phyloP scores from a whole-genome alignment of 1,284 basidiomycete species.

The Amylostereum areolatum region DNA sequence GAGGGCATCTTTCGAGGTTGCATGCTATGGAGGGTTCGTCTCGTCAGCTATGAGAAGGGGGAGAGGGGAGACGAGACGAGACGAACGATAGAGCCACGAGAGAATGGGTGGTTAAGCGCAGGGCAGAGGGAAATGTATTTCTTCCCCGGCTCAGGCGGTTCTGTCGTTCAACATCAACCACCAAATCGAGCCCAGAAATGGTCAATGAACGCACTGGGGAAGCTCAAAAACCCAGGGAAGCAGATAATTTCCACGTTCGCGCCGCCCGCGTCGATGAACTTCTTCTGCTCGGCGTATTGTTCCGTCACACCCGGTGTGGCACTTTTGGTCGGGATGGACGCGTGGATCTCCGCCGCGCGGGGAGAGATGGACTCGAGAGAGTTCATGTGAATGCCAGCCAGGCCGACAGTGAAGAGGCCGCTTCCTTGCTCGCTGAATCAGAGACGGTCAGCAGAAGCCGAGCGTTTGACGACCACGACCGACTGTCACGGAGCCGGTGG shows the following conservation, averaged over 20 bases:
- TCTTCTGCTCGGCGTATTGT: slow-evolving; percentile 20
- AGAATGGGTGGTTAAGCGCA: slow-evolving; percentile 18
- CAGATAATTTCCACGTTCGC: slow-evolving; percentile 15
- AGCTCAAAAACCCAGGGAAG: slow-evolving; percentile 5
- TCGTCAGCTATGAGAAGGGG: neutral
- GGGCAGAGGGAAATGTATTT: neutral
- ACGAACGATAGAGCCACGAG: slow-evolving; percentile 30
- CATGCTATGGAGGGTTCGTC: slow-evolving; percentile 22
- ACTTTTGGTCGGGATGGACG: slow-evolving; percentile 5
- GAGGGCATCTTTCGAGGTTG: slow-evolving; percentile 27
- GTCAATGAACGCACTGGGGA: slow-evolving; percentile 5
- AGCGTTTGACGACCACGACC: neutral
- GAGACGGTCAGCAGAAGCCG: neutral
- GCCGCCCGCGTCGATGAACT: slow-evolving; percentile 13
- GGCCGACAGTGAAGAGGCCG: slow-evolving; percentile 21
- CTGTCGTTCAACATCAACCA: neutral
- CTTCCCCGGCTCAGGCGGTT: neutral
- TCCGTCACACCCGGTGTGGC: slow-evolving; percentile 14
- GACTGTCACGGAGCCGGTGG: slow-evolving; percentile 1
- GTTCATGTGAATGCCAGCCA: slow-evolving; percentile 5
- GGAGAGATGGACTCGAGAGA: slow-evolving; percentile 14
- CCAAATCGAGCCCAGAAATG: neutral
- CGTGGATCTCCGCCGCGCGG: slow-evolving; percentile 4
- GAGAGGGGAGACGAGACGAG: neutral
- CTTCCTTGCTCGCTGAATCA: slow-evolving; percentile 9